A percentile compares a stretch with the other conserved stretches of the same genome.
These are phyloP conservation scores for Cladosporium sp. DNA, from an alignment of 2,329 filamentous ascomycete genomes.

Conservation along the genomic window DNA sequence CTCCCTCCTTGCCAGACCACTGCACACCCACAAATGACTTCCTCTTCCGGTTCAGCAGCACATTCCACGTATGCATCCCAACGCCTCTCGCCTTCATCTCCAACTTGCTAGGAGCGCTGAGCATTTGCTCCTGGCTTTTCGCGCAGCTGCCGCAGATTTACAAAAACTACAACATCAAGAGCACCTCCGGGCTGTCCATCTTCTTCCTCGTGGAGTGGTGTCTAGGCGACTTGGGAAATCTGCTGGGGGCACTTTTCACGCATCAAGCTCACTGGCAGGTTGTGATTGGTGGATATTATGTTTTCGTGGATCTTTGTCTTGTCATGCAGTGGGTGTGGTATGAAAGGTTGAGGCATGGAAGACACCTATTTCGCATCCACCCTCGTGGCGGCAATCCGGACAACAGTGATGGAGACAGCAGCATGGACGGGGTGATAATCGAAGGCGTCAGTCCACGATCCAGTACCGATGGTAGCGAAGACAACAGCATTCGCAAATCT, in stretches of 20 bases:
- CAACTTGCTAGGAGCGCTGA: constrained; percentile 55
- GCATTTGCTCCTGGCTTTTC: constrained; percentile 64
- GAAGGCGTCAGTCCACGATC: constrained; percentile 26
- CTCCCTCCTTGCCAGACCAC: constrained; percentile 46
- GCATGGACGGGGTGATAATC: constrained; percentile 27
- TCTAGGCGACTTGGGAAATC: constrained; percentile 58
- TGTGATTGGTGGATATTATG: constrained; percentile 61
- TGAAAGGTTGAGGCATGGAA: constrained; percentile 50
- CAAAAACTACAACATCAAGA: constrained; percentile 61
- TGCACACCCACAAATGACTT: constrained; percentile 58
- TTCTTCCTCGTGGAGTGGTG: constrained; percentile 64
- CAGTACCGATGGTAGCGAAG: constrained; percentile 14
- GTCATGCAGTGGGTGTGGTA: constrained; percentile 64
- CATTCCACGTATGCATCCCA: constrained; percentile 59
- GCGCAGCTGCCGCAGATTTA: constrained; percentile 65
- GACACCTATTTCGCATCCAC: constrained; percentile 38
- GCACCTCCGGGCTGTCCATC: constrained; percentile 60
- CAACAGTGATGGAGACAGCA: constrained; percentile 14
- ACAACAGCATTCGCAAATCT: constrained; percentile 5
- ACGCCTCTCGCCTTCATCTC: constrained; percentile 59
- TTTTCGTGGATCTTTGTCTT: constrained; percentile 58
- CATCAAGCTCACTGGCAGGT: constrained; percentile 63
- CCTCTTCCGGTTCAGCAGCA: constrained; percentile 52
- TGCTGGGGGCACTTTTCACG: constrained; percentile 59
- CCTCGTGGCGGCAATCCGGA: constrained; percentile 16